Percentiles rank a stretch among this genome's conserved stretches.
Conservation (phyloP, 1,284 basidiomycete species). For the Wolfiporia cocos region DNA sequence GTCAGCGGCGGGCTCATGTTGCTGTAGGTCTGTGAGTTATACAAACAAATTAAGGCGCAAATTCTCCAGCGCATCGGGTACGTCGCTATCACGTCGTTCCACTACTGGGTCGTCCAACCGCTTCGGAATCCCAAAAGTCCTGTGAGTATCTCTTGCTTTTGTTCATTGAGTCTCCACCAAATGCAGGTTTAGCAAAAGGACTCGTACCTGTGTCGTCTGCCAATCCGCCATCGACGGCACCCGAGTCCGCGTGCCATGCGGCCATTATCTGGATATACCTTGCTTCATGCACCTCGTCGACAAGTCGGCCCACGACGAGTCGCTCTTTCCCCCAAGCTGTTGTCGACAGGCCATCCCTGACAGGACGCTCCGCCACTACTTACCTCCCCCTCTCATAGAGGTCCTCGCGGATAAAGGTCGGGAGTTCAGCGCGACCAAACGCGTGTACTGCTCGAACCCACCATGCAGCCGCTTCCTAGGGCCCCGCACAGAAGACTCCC, state of each 20-base stretch:
- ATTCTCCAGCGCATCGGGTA: too few relatives aligned
- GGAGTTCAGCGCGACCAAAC: constrained; percentile 25
- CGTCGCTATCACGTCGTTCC: too few relatives aligned
- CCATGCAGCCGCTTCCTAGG: constrained; percentile 32
- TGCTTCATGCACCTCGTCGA: constrained; percentile 28
- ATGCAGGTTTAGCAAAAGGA: too few relatives aligned
- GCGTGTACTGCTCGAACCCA: constrained; percentile 32
- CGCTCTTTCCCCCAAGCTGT: constrained; percentile 31
- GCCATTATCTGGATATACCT: constrained; percentile 26
- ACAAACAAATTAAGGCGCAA: too few relatives aligned
- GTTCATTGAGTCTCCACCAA: too few relatives aligned
- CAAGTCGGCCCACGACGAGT: constrained; percentile 27
- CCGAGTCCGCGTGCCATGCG: constrained; percentile 24
- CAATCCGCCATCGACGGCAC: constrained; percentile 10
- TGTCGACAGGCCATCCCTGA: constrained; percentile 26
- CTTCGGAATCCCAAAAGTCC: too few relatives aligned
- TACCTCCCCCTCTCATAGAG: constrained; percentile 14
- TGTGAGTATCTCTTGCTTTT: too few relatives aligned
- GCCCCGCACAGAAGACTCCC: constrained; percentile 9
- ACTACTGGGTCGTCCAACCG: too few relatives aligned
- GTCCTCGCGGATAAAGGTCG: constrained; percentile 21
- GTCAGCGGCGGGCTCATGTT: too few relatives aligned
- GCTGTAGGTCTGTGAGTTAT: too few relatives aligned
- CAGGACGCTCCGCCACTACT: constrained; percentile 16
- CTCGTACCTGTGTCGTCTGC: constrained; percentile 21